A percentile compares a stretch with the other conserved stretches of the same genome.
Evolutionary conservation across 1,284 basidiomycete genomes (phyloP).

Genomic region (Porodaedalea pini): DNA sequence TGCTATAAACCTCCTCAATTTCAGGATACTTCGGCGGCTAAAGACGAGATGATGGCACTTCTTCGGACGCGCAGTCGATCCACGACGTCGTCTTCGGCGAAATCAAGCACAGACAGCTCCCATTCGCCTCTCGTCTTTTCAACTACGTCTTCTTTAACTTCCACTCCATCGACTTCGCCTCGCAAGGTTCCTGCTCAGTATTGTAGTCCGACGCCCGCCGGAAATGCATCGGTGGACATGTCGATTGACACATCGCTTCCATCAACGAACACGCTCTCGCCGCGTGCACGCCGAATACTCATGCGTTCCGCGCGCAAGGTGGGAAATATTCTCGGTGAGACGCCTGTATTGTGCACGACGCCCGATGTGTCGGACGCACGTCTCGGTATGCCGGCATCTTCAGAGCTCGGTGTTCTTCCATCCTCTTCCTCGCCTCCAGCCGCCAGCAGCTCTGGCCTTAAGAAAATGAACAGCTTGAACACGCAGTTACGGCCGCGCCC

Average conservation of each 20-base stretch:
- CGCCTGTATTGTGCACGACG: conserved; percentile 28
- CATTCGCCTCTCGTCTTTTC: background rate
- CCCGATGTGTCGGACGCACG: background rate
- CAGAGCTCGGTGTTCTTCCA: background rate
- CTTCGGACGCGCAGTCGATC: background rate
- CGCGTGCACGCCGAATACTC: conserved; percentile 36
- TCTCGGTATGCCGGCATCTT: background rate
- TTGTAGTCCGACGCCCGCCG: background rate
- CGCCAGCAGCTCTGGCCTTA: background rate
- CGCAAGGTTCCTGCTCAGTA: background rate
- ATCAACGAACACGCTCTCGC: conserved; percentile 34
- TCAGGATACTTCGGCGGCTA: background rate
- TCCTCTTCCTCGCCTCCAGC: background rate
- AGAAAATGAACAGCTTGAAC: background rate
- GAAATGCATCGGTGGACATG: background rate
- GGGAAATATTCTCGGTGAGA: conserved; percentile 40
- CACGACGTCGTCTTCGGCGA: background rate
- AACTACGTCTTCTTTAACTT: background rate
- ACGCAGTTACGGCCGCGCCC: background rate
- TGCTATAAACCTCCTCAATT: background rate
- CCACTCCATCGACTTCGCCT: background rate
- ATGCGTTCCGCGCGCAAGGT: conserved; percentile 43
- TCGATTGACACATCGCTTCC: conserved; percentile 18
- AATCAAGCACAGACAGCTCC: conserved; percentile 1
- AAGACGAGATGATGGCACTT: background rate